Evolutionary conservation across 129 eudicot species (phyloP), one percentile per base, ranked within the genome.

Genomic region (Escallonia herrerae): DNA sequence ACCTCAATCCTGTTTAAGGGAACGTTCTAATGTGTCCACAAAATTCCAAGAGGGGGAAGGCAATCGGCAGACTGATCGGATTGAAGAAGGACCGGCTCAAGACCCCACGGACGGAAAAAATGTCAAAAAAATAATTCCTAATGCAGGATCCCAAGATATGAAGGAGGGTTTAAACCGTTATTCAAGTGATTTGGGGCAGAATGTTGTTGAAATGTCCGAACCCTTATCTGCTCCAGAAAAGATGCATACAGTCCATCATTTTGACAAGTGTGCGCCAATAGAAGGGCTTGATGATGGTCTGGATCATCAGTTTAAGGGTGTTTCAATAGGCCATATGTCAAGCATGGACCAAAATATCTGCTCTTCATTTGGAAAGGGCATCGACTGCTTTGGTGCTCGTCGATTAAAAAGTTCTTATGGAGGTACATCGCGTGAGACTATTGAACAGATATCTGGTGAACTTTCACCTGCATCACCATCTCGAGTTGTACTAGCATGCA

Each of bases 201-300:
- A 73, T 61, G 37, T 72, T 50, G 64, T 56, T 66, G 69, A 48
- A 47, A 55, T 43, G 56, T 54, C 60, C n/a, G 9, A 55, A 10
- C 60, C 60, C 48, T 65, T 73, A 56, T 68, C 69, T 78, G 76
- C 47, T 64, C 41, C 54, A 47, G 56, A 73, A 58, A 63, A 72
- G 68, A 11, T 47, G 67, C 64, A 70, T 11, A 64, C 33, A 2
- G 10, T 48, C 44, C 40, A 72, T 58, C 67, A 60, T 15, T 12
- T 15, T 15, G 58, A 41, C 43, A 66, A 48, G 43, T 56, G 64
- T 22, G 43, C 1, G 67, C 59, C 74, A 53, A 6, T 14, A 43
- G 62, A 33, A 72, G 74, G 69, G 14, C 53, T 13, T 38, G 40
- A 47, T 65, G 60, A 60, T 64, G 42, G 53, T 67, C 63, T 55